phyloP scores from a whole-genome alignment of 176 grass and related monocot genomes.

The Eremochloa ophiuroides region DNA sequence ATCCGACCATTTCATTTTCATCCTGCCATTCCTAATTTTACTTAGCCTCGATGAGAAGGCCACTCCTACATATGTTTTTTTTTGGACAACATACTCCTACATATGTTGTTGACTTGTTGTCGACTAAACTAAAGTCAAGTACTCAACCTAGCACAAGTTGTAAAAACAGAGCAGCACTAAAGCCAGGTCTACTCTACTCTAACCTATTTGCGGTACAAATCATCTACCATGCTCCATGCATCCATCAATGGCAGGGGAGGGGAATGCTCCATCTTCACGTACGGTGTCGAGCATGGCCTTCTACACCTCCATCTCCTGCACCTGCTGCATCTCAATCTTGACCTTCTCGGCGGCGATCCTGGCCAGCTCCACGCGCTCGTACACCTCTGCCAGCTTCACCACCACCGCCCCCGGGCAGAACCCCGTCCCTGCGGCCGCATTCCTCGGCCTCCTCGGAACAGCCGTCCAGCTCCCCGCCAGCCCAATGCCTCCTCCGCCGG shows the following conservation, averaged over 20 bases:
- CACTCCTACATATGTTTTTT: not conserved
- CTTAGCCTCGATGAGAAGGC: not conserved
- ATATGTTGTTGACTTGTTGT: not conserved
- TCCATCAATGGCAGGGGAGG: not conserved
- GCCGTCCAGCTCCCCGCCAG: not conserved
- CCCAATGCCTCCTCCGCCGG: not conserved
- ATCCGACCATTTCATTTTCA: not conserved
- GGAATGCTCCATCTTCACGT: not conserved
- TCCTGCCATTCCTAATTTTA: not conserved
- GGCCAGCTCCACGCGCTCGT: slow-evolving; percentile 21
- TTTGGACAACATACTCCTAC: too few relatives aligned
- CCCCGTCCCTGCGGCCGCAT: not conserved
- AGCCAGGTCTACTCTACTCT: not conserved
- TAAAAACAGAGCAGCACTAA: not conserved
- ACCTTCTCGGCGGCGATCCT: slow-evolving; percentile 1
- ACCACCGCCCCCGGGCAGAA: not conserved
- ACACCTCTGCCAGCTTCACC: slow-evolving; percentile 25
- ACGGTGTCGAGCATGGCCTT: not conserved
- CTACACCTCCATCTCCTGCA: not conserved
- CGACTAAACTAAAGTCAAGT: not conserved
- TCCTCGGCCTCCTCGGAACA: slow-evolving; percentile 7
- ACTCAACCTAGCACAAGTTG: not conserved
- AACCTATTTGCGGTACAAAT: not conserved
- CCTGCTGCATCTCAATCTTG: not conserved
- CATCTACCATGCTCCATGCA: not conserved